Evolutionary conservation across 1,284 basidiomycete species (phyloP).

Genomic region (Testicularia cyperi): DNA sequence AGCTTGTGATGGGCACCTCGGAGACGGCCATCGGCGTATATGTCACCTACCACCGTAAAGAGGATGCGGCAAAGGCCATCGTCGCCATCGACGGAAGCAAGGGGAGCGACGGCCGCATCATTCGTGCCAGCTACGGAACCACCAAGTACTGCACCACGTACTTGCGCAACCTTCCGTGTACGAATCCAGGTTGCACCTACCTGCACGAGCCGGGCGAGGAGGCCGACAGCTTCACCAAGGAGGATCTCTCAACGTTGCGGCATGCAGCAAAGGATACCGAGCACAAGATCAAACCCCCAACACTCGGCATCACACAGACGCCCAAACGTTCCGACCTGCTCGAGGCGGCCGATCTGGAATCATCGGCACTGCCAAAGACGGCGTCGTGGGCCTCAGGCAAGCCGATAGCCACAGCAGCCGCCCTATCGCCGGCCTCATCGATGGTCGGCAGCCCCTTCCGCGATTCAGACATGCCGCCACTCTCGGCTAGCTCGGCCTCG

Average conservation of each 20-base stretch:
- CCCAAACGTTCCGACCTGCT: slow-evolving; percentile 31
- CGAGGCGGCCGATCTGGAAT: slow-evolving; percentile 25
- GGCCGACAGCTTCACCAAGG: slow-evolving; percentile 75
- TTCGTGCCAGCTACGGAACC: slow-evolving; percentile 92
- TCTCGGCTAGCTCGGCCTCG: slow-evolving; percentile 39
- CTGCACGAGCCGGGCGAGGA: slow-evolving; percentile 98
- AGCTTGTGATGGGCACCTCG: slow-evolving; percentile 63
- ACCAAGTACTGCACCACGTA: slow-evolving; percentile 98
- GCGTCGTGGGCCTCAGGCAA: slow-evolving; percentile 58
- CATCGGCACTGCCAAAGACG: slow-evolving; percentile 56
- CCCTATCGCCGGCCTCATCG: slow-evolving; percentile 18
- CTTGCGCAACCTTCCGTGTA: slow-evolving; percentile 81
- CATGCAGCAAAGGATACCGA: slow-evolving; percentile 59
- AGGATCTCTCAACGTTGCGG: slow-evolving; percentile 56
- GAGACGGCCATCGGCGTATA: slow-evolving; percentile 84
- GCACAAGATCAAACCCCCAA: slow-evolving; percentile 54
- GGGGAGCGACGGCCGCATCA: slow-evolving; percentile 60
- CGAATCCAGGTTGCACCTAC: slow-evolving; percentile 86
- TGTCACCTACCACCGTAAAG: slow-evolving; percentile 90
- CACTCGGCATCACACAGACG: slow-evolving; percentile 33
- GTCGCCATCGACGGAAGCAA: slow-evolving; percentile 84
- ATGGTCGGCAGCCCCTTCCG: slow-evolving; percentile 39
- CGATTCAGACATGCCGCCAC: slow-evolving; percentile 49
- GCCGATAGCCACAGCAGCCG: slow-evolving; percentile 20
- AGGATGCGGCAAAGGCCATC: slow-evolving; percentile 93